Conservation (phyloP, 495 filamentous ascomycete genomes). For the Rostrohypoxylon terebratum region DNA sequence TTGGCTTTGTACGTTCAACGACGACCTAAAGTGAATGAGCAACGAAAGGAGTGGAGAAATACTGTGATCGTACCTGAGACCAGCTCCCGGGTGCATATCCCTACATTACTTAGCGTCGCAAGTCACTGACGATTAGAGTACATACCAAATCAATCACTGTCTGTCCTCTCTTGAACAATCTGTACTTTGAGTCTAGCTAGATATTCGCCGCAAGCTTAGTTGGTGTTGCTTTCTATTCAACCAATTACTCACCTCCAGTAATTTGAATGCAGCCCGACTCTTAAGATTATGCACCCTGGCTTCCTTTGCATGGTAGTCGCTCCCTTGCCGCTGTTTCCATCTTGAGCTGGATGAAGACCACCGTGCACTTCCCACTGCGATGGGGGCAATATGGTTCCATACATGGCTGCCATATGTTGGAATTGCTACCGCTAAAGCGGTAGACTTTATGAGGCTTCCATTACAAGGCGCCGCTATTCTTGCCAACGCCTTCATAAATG, state of each 20-base stretch:
- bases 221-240: neutral
- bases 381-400: neutral
- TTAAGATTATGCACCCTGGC: slow-evolving; percentile 82
- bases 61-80: slow-evolving; percentile 75
- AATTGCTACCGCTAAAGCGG: slow-evolving; percentile 6
- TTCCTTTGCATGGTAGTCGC: slow-evolving; percentile 74
- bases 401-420: neutral
- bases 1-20: slow-evolving; percentile 75
- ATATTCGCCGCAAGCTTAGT: neutral
- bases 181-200: slow-evolving; percentile 83
- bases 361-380: slow-evolving; percentile 31
- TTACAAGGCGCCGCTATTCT: slow-evolving; percentile 42
- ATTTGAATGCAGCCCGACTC: slow-evolving; percentile 92
- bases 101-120: slow-evolving; percentile 54
- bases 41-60: neutral
- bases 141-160: slow-evolving; percentile 89
- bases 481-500: slow-evolving; percentile 41
- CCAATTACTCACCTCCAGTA: slow-evolving; percentile 72
- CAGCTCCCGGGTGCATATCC: slow-evolving; percentile 95
- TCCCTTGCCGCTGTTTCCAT: slow-evolving; percentile 83
- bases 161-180: slow-evolving; percentile 79
- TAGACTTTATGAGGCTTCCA: slow-evolving; percentile 39
- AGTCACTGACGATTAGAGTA: slow-evolving; percentile 1
- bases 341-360: slow-evolving; percentile 75
- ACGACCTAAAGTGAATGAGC: slow-evolving; percentile 72